Base-by-base conservation (phyloP, 345 rosid species). In the Bruguiera parviflora region DNA sequence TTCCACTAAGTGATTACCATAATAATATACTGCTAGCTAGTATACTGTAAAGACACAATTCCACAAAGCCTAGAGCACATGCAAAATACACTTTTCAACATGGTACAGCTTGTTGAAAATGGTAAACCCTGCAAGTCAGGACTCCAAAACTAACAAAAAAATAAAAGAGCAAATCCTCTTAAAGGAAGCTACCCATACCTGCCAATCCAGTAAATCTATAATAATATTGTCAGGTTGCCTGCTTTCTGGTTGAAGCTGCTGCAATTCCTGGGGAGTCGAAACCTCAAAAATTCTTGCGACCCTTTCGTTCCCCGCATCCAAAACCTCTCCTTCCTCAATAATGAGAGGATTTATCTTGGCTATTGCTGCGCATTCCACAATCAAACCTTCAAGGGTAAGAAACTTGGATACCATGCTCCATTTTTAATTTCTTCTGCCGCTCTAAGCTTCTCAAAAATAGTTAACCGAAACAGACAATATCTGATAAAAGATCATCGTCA, bases 151-250 rank as follows among this genome's bases (percentile, higher is more conserved):
- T 53, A 18, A 22, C 9, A 21, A 21, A 21, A 4, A 53, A 3
- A n/a, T n/a, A 55, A 0, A n/a, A 8, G 3, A 5, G 13, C 3
- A 31, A 47, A 64, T 46, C 39, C 16, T 64, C 51, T 25, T 22
- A 22, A 56, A 37, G 19, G 32, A 25, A 15, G 8, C 29, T 37
- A 35, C 33, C 9, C 64, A 28, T 73, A 91, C 98, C 96, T 89
- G 94, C 97, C 97, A 88, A 75, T 89, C 92, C 69, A 75, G 71
- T 64, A 91, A 66, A 77, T 91, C 80, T 69, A 91, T 73, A 62
- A 88, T 87, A 72, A 91, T 22, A 78, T 84, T 81, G 24, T 77
- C 86, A 2, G 75, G 76, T 64, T 56, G 72, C 35, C 70, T 84
- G 49, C 79, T 69, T 28, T 83, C 89, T 7, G 87, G 82, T 65